These are phyloP conservation scores for Podaxis sp. DNA, from an alignment of 768 basidiomycete genomes.

Conservation along the genomic window DNA sequence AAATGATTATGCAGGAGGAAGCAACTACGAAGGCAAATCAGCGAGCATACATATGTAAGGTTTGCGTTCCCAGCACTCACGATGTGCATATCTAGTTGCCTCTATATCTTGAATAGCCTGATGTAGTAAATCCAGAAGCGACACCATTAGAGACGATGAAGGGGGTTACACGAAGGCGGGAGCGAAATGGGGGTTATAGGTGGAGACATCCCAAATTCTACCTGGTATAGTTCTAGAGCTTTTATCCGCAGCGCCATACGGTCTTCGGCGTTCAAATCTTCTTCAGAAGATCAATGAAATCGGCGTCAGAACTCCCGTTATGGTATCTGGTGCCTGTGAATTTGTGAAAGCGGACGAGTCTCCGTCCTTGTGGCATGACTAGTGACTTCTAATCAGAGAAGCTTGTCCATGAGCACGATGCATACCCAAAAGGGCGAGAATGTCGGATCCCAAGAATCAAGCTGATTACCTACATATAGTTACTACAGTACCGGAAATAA, in stretches of 20 bases:
- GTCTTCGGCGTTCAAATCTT: not conserved
- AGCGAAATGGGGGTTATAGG: not conserved
- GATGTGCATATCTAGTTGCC: conserved; percentile 41
- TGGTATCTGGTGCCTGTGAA: not conserved
- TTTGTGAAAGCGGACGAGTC: not conserved
- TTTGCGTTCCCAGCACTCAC: conserved; percentile 27
- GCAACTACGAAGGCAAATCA: conserved; percentile 36
- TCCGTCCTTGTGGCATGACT: not conserved
- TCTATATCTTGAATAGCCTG: conserved; percentile 37
- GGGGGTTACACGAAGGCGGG: not conserved
- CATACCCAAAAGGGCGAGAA: not conserved
- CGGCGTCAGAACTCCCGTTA: not conserved
- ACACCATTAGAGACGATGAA: not conserved
- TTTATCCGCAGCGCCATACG: not conserved
- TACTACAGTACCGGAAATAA: not conserved
- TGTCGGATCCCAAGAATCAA: not conserved
- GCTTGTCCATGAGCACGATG: not conserved
- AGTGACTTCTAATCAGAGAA: conserved; percentile 1
- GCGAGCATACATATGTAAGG: not conserved
- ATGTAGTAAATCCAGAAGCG: conserved; percentile 16
- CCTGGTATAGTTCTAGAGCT: not conserved
- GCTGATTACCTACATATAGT: not conserved
- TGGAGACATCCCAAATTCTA: not conserved
- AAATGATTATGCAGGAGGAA: conserved; percentile 50
- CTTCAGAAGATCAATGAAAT: not conserved